Evolutionary conservation across 441 rosid species (phyloP).

Genomic region (Euphorbia corollata): DNA sequence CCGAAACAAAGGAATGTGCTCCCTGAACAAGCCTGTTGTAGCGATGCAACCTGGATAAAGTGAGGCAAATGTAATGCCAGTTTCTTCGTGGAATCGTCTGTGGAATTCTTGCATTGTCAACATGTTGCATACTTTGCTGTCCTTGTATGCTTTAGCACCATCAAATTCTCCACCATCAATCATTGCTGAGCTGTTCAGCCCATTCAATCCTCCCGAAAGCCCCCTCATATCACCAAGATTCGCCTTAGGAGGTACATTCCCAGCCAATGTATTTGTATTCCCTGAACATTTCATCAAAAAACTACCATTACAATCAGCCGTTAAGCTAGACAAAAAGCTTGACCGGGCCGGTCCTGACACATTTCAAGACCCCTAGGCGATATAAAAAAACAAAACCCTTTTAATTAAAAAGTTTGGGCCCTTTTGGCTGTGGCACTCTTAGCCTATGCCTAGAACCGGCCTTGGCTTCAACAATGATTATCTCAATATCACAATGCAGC

Average conservation of each 20-base stretch:
- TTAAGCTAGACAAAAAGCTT: neutral
- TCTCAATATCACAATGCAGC: no score
- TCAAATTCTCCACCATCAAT: constrained; percentile 57
- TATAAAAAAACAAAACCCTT: no score
- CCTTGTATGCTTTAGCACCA: constrained; percentile 67
- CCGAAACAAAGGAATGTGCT: constrained; percentile 62
- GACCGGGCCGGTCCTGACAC: no score
- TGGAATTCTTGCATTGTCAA: constrained; percentile 63
- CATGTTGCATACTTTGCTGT: constrained; percentile 75
- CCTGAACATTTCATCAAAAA: constrained; percentile 26
- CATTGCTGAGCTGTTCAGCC: constrained; percentile 50
- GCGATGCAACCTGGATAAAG: constrained; percentile 73
- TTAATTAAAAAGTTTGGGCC: no score
- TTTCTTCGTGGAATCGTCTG: constrained; percentile 55
- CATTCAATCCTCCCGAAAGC: constrained; percentile 47
- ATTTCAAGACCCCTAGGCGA: no score
- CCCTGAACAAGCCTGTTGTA: constrained; percentile 60
- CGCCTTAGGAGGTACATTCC: constrained; percentile 62
- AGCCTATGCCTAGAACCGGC: no score
- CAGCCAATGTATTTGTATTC: constrained; percentile 57
- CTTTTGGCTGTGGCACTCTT: no score
- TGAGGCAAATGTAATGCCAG: constrained; percentile 51
- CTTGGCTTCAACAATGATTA: no score
- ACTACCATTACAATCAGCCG: constrained; percentile 14
- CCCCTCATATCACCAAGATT: constrained; percentile 62